Evolutionary conservation across 2,329 filamentous ascomycete species (phyloP).

Genomic region (Aphanocladium album): DNA sequence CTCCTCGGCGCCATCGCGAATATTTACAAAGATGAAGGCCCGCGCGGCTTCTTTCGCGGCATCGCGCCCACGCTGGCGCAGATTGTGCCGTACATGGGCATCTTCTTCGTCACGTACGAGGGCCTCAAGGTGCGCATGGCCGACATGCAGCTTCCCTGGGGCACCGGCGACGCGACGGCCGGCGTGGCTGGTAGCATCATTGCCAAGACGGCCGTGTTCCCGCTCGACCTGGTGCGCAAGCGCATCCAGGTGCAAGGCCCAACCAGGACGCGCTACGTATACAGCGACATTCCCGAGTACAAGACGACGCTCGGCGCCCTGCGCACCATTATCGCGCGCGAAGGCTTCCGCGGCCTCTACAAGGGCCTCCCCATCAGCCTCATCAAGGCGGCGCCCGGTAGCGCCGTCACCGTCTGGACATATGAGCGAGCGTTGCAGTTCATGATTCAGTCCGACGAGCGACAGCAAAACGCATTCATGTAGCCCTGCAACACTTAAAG

Average conservation of each 20-base stretch:
- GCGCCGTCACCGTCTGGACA: constrained; percentile 90
- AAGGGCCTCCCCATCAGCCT: constrained; percentile 83
- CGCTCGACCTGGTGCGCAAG: constrained; percentile 88
- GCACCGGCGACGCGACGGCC: constrained; percentile 76
- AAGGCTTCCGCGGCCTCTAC: constrained; percentile 79
- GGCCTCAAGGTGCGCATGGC: constrained; percentile 58
- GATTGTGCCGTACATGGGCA: constrained; percentile 93
- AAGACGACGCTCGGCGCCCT: constrained; percentile 62
- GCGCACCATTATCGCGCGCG: constrained; percentile 59
- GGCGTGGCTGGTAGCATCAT: constrained; percentile 74
- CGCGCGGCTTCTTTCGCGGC: constrained; percentile 80
- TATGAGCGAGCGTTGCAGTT: constrained; percentile 71
- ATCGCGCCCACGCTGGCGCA: constrained; percentile 75
- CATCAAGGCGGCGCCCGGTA: constrained; percentile 89
- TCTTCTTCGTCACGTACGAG: constrained; percentile 92
- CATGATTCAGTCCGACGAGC: constrained; percentile 40
- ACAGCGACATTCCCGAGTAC: constrained; percentile 85
- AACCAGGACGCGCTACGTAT: constrained; percentile 70
- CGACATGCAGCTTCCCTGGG: constrained; percentile 56
- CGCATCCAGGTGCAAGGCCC: constrained; percentile 93
- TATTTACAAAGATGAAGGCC: constrained; percentile 72
- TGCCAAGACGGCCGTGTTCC: constrained; percentile 87
- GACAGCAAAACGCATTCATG: constrained; percentile 20
- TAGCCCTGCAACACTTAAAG: not conserved
- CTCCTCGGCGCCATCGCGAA: constrained; percentile 63